A percentile compares a stretch with the other conserved stretches of the same genome.
Conservation (phyloP, 148 eudicot genomes). For the Spergularia marina region DNA sequence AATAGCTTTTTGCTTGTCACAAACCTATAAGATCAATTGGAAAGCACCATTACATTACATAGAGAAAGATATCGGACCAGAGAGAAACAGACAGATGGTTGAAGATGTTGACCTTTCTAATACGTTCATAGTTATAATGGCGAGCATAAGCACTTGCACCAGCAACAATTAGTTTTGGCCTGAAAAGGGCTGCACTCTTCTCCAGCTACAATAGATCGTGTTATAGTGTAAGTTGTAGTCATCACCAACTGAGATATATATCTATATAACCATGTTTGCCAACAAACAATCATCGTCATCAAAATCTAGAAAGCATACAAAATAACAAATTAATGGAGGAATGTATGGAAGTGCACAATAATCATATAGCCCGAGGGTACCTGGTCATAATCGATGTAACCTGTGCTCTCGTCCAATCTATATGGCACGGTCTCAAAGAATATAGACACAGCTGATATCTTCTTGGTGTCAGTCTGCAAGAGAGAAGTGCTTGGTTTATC, state of each 20-base stretch:
- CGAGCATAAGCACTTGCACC: conserved; percentile 99
- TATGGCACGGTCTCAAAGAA: conserved; percentile 99
- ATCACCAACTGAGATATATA: background rate
- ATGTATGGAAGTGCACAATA: background rate
- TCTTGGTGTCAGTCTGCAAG: conserved; percentile 95
- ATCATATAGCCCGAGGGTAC: conserved; percentile 27
- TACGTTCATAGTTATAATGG: conserved; percentile 84
- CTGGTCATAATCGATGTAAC: conserved; percentile 96
- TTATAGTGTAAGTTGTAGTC: background rate
- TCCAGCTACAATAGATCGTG: conserved; percentile 60
- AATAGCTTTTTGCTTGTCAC: conserved; percentile 94
- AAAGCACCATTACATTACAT: background rate
- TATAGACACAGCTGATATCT: conserved; percentile 94
- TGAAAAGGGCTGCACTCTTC: conserved; percentile 90
- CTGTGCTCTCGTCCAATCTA: conserved; percentile 91
- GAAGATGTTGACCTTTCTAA: conserved; percentile 62
- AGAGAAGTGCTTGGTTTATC: conserved; percentile 2
- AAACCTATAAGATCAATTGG: conserved; percentile 44
- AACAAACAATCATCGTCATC: background rate
- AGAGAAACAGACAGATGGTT: background rate
- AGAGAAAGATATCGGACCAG: conserved; percentile 13
- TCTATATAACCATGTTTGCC: background rate
- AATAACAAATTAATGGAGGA: background rate
- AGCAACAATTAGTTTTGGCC: conserved; percentile 96
- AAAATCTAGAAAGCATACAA: background rate